Base-by-base conservation (phyloP, 2,329 filamentous ascomycete genomes). In the Scortechinia acanthostroma region DNA sequence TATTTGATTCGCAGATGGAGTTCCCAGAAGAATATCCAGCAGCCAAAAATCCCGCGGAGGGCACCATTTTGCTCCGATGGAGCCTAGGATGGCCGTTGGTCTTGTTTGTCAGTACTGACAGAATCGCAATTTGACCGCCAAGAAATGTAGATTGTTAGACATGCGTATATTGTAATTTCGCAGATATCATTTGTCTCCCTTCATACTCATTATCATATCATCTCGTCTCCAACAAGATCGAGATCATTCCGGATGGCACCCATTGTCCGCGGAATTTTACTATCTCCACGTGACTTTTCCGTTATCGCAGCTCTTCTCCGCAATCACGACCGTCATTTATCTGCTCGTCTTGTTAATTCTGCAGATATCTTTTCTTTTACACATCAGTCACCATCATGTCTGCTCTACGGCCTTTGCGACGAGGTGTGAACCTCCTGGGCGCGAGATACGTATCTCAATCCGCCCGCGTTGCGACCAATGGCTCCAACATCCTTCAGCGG, bases 231-330 rank as follows among this genome's bases (percentile, higher is more conserved):
- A n/a, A n/a, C n/a, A n/a, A n/a, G n/a, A n/a, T n/a, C n/a, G n/a
- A n/a, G n/a, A n/a, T n/a, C n/a, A n/a, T n/a, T n/a, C n/a, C 10
- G 25, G 25, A 30, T 10, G n/a, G 25, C 25, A 30, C 10, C 25
- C n/a, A 10, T 30, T 30, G 25, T 40, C 25, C 25, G 25, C 25
- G 25, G 25, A n/a, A n/a, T 10, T 30, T 10, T 19, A 13, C 35
- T 40, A 40, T 40, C 35, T 40, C 35, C 35, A 40, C 35, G 35
- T 40, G 35, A 40, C 35, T 40, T 40, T 40, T 40, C 35, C 35
- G 25, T 30, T 30, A 30, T 30, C 25, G 10, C 25, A 17, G 10
- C 35, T 17, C 17, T 17, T 13, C 20, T 19, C 35, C 20, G 13
- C 35, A 17, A 19, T 10, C 13, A 10, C 13, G 17, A 6, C 20